These are phyloP conservation scores for Annulohypoxylon nitens DNA, from an alignment of 495 filamentous ascomycete species.

Conservation along the genomic window DNA sequence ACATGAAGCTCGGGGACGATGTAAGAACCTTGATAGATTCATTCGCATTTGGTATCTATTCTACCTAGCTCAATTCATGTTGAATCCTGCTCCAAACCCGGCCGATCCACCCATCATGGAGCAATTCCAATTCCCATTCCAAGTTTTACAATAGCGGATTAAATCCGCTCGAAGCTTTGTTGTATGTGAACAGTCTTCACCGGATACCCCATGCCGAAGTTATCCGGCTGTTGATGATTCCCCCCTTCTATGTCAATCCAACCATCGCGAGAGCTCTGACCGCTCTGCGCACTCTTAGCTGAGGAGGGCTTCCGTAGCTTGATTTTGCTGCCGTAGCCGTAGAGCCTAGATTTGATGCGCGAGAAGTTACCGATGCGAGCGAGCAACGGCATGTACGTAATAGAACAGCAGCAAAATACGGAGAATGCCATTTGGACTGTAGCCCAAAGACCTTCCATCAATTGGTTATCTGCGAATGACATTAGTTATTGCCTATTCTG, in stretches of 20 bases:
- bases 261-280: neutral
- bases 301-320: neutral
- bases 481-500: neutral
- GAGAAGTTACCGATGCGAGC: neutral
- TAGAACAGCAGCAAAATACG: neutral
- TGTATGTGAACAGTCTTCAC: constrained; percentile 6
- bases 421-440: neutral
- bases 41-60: neutral
- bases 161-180: neutral
- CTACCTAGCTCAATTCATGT: neutral
- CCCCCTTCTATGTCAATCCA: constrained; percentile 2
- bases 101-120: neutral
- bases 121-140: constrained; percentile 3
- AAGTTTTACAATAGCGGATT: neutral
- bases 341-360: neutral
- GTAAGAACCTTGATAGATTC: constrained; percentile 3
- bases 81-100: neutral
- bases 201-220: neutral
- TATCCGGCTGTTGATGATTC: neutral
- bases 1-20: neutral
- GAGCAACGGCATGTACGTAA: neutral
- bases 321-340: constrained; percentile 4
- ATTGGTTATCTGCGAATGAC: neutral
- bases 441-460: neutral
- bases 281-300: neutral